These are phyloP conservation scores for Chlorencoelia australis DNA, from an alignment of 2,329 filamentous ascomycete genomes.

Conservation along the genomic window DNA sequence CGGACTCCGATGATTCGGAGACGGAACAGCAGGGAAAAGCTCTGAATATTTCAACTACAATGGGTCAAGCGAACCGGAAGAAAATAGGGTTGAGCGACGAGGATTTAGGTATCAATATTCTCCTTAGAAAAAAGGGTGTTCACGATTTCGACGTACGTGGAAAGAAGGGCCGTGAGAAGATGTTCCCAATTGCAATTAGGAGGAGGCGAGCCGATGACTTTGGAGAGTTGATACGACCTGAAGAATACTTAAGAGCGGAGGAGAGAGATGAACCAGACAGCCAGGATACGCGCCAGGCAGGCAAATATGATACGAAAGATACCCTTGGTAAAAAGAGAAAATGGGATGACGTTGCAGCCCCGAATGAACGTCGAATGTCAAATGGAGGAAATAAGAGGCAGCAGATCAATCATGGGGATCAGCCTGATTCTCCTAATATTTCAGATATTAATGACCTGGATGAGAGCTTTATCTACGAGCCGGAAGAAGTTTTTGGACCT, in stretches of 20 bases:
- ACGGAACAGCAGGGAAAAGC: slow-evolving; percentile 85
- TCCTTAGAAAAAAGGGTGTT: slow-evolving; percentile 80
- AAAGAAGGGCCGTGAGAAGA: slow-evolving; percentile 84
- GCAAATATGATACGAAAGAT: slow-evolving; percentile 42
- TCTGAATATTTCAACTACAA: slow-evolving; percentile 75
- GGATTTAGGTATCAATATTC: slow-evolving; percentile 82
- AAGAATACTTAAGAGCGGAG: slow-evolving; percentile 88
- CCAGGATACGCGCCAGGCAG: slow-evolving; percentile 45
- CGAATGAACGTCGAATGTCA: slow-evolving; percentile 30
- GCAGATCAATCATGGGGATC: slow-evolving; percentile 33
- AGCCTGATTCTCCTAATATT: slow-evolving; percentile 27
- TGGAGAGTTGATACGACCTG: slow-evolving; percentile 84
- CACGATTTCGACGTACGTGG: slow-evolving; percentile 87
- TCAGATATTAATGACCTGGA: slow-evolving; percentile 41
- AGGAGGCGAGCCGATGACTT: slow-evolving; percentile 80
- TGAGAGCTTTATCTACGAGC: slow-evolving; percentile 48
- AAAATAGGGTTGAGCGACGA: slow-evolving; percentile 82
- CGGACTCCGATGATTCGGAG: slow-evolving; percentile 80
- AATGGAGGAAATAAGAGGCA: slow-evolving; percentile 50
- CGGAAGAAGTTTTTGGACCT: slow-evolving; percentile 50
- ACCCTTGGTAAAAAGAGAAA: slow-evolving; percentile 84
- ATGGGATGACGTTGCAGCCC: slow-evolving; percentile 64
- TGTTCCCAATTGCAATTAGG: slow-evolving; percentile 80
- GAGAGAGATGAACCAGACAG: slow-evolving; percentile 71
- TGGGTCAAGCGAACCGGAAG: slow-evolving; percentile 74